These are phyloP conservation scores for Aspergillus eucalypticola DNA, from an alignment of 2,329 filamentous ascomycete genomes.

Conservation along the genomic window DNA sequence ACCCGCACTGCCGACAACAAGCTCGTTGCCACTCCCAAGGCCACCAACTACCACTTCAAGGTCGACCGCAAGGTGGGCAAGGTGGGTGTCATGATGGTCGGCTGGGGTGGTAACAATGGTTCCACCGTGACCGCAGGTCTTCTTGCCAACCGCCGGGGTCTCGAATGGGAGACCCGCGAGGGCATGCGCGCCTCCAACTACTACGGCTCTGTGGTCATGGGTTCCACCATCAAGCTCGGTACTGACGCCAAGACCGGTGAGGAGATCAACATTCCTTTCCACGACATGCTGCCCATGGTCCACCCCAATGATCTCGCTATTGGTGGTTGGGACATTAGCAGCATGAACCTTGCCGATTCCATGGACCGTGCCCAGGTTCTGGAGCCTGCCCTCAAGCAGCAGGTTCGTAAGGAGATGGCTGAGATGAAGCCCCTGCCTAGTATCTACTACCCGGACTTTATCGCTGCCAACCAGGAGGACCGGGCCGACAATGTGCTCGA, in stretches of 20 bases:
- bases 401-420: slow-evolving; percentile 91
- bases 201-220: slow-evolving; percentile 97
- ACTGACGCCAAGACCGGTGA: slow-evolving; percentile 77
- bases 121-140: slow-evolving; percentile 96
- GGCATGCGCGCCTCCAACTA: slow-evolving; percentile 86
- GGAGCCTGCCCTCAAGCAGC: slow-evolving; percentile 87
- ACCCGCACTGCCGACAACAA: slow-evolving; percentile 70
- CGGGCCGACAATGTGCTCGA: slow-evolving; percentile 87
- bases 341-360: slow-evolving; percentile 80
- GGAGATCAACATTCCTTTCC: slow-evolving; percentile 96
- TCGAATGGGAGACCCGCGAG: slow-evolving; percentile 93
- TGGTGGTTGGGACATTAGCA: slow-evolving; percentile 97
- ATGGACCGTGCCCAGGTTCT: slow-evolving; percentile 97
- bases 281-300: slow-evolving; percentile 90
- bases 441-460: slow-evolving; percentile 99
- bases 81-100: slow-evolving; percentile 95
- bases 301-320: slow-evolving; percentile 95
- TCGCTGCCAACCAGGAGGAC: slow-evolving; percentile 96
- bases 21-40: slow-evolving; percentile 79
- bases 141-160: slow-evolving; percentile 84
- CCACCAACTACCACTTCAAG: slow-evolving; percentile 96
- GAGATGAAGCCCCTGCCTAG: slow-evolving; percentile 85
- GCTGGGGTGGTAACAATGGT: slow-evolving; percentile 97
- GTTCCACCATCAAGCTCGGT: slow-evolving; percentile 94
- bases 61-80: slow-evolving; percentile 90